Evolutionary conservation across 2,329 filamentous ascomycete genomes (phyloP).

Genomic region (Grosmannia huntii): DNA sequence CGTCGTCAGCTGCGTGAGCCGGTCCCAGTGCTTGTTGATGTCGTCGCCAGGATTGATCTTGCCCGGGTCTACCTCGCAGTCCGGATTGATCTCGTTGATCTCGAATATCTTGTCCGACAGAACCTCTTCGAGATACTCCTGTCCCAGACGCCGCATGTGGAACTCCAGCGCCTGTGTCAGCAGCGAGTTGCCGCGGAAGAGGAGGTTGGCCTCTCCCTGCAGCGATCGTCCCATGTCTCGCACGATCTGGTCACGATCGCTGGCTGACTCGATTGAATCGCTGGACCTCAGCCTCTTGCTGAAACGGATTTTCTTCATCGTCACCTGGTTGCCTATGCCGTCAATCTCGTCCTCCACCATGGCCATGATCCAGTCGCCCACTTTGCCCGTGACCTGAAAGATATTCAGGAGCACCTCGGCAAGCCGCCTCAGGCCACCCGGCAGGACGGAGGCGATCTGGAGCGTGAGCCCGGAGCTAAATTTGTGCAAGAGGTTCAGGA

Average conservation of each 20-base stretch:
- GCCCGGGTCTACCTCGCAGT: conserved; percentile 92
- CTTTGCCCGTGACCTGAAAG: conserved; percentile 79
- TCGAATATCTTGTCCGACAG: conserved; percentile 75
- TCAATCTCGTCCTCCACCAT: conserved; percentile 96
- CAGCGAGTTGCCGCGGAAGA: conserved; percentile 90
- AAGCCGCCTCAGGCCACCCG: conserved; percentile 63
- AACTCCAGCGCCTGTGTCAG: conserved; percentile 88
- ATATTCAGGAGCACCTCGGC: conserved; percentile 86
- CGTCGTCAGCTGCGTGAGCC: conserved; percentile 62
- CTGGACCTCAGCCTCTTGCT: conserved; percentile 58
- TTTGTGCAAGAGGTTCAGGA: conserved; percentile 72
- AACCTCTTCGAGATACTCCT: conserved; percentile 81
- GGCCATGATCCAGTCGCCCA: conserved; percentile 81
- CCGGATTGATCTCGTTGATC: conserved; percentile 80
- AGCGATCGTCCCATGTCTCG: conserved; percentile 68
- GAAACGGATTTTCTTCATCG: conserved; percentile 61
- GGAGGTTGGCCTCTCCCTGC: conserved; percentile 78
- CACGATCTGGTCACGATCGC: conserved; percentile 58
- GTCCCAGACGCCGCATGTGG: conserved; percentile 88
- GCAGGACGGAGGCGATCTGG: conserved; percentile 69
- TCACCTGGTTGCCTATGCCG: conserved; percentile 70
- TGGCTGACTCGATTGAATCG: conserved; percentile 49
- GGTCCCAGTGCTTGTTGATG: conserved; percentile 70
- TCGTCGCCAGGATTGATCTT: conserved; percentile 56
- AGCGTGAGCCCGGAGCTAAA: conserved; percentile 76